Evolutionary conservation across 129 eudicot species (phyloP), one percentile per base, ranked within the genome.

Genomic region (Chrysanthemum makinoi): DNA sequence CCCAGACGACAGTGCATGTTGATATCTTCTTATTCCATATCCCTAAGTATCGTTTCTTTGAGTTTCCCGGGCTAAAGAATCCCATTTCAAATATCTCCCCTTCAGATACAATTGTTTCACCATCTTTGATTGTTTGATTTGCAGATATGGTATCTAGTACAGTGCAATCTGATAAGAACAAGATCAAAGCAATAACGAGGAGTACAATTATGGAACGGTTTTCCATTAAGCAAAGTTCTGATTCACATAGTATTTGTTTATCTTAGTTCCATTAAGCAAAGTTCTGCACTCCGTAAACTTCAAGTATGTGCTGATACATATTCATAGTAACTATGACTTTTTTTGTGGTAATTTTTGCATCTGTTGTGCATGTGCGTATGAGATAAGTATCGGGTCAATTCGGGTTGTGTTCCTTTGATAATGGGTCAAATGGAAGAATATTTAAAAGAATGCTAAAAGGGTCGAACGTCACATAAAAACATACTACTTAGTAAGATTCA

Each of bases 1-100:
- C 70, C 70, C 78, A 63, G 1, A 63, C 70, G 6, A 75, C 76
- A 3, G 84, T 75, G 19, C 66, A 10, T 0, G 35, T 14, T 35
- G 74, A 59, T 10, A 76, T 48, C 16, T 68, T 76, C 51, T 76
- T 76, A 69, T 75, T 67, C 80, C 80, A 67, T 22, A 75, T 66
- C 44, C 68, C 80, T 33, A 75, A 28, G 52, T 75, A 75, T 16
- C 80, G 67, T 28, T 75, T 67, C 8, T 73, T 67, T 0, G 48
- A 13, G 2, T 61, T 61, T 22, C 59, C 26, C 1, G 83, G 66
- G 16, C 67, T 67, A 63, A 79, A 74, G 43, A 74, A 74, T 1
- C 78, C 78, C n/a, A 74, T 1, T 64, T 74, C 78, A 35, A 2
- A 74, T 16, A 4, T 35, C 1, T 26, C 55, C 2, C 39, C 72